phyloP scores from a whole-genome alignment of 2,329 filamentous ascomycete species.

The Hyphodiscus sp. region DNA sequence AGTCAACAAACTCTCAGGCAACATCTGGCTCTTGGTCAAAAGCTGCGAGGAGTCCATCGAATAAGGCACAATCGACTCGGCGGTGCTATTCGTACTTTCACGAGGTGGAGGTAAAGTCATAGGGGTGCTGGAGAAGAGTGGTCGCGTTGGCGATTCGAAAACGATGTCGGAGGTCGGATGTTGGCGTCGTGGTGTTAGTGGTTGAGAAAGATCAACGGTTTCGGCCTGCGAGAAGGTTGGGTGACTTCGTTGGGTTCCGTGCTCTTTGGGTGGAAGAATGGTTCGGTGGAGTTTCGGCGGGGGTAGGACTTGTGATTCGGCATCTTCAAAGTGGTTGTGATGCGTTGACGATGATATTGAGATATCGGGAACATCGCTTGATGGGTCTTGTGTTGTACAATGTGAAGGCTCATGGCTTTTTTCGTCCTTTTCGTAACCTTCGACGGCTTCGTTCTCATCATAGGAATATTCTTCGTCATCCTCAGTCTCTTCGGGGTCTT shows the following conservation, averaged over 20 bases:
- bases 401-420: neutral
- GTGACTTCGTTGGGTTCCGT: neutral
- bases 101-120: slow-evolving; percentile 9
- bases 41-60: slow-evolving; percentile 33
- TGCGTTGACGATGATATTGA: too few relatives aligned
- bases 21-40: slow-evolving; percentile 44
- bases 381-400: neutral
- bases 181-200: slow-evolving; percentile 14
- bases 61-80: slow-evolving; percentile 18
- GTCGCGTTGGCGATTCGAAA: slow-evolving; percentile 24
- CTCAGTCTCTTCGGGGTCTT: neutral
- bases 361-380: neutral
- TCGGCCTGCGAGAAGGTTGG: slow-evolving; percentile 25
- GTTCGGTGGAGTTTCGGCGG: neutral
- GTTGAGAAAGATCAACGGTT: slow-evolving; percentile 27
- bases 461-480: neutral
- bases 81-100: neutral
- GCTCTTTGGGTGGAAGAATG: neutral
- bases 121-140: slow-evolving; percentile 18
- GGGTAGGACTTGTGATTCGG: too few relatives aligned
- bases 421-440: neutral
- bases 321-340: too few relatives aligned
- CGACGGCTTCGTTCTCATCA: neutral
- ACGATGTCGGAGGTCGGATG: slow-evolving; percentile 17
- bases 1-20: slow-evolving; percentile 42